Evolutionary conservation across 2,329 filamentous ascomycete genomes (phyloP).

Genomic region (Metarhizium anisopliae): DNA sequence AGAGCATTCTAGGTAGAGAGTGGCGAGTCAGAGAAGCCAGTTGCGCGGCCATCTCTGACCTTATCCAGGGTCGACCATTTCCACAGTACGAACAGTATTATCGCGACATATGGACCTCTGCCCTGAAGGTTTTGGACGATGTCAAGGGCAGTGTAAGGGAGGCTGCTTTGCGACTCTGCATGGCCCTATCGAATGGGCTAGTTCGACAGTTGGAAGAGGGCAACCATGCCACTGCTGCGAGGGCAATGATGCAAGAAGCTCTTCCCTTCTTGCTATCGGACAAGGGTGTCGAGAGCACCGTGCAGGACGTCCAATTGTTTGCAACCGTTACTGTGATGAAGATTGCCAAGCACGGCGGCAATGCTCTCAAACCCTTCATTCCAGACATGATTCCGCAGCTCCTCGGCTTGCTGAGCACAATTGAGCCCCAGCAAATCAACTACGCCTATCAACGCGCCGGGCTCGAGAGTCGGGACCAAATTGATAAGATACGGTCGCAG

Average conservation of each 20-base stretch:
- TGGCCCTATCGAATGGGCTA: slow-evolving; percentile 74
- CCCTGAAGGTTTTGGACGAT: slow-evolving; percentile 89
- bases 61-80: slow-evolving; percentile 73
- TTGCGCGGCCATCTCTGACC: slow-evolving; percentile 79
- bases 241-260: slow-evolving; percentile 74
- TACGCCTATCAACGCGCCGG: slow-evolving; percentile 87
- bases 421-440: slow-evolving; percentile 85
- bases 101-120: slow-evolving; percentile 72
- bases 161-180: slow-evolving; percentile 73
- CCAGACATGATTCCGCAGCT: slow-evolving; percentile 74
- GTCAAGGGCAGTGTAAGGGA: slow-evolving; percentile 85
- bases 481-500: slow-evolving; percentile 77
- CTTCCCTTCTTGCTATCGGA: slow-evolving; percentile 85
- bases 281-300: slow-evolving; percentile 80
- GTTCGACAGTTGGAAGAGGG: slow-evolving; percentile 79
- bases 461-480: slow-evolving; percentile 77
- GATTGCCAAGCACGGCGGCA: slow-evolving; percentile 83
- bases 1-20: slow-evolving; percentile 79
- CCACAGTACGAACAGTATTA: slow-evolving; percentile 77
- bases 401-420: slow-evolving; percentile 71
- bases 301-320: slow-evolving; percentile 79
- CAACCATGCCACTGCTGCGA: slow-evolving; percentile 58
- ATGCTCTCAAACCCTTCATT: slow-evolving; percentile 69
- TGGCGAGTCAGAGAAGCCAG: slow-evolving; percentile 92
- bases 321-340: slow-evolving; percentile 76